Conservation (phyloP, 768 basidiomycete genomes). For the Sporobolomyces phaffii region DNA sequence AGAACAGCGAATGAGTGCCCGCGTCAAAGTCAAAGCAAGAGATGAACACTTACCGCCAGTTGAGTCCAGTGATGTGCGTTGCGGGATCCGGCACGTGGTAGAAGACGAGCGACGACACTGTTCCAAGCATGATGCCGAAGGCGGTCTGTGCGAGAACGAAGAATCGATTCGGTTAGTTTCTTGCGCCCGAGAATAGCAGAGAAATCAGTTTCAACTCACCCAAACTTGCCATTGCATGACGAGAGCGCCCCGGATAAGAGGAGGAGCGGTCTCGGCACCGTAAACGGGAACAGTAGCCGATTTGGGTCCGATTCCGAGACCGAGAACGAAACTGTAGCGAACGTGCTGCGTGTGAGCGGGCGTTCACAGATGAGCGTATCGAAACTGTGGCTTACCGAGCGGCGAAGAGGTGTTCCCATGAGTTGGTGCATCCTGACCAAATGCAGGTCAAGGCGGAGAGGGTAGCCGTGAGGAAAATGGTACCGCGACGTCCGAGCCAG, state of each 20-base stretch:
- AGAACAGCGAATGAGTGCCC: no score
- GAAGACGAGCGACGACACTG: constrained; percentile 22
- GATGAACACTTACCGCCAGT: constrained; percentile 21
- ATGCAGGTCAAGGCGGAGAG: constrained; percentile 25
- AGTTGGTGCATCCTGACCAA: constrained; percentile 52
- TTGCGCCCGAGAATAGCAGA: background rate
- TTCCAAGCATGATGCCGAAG: constrained; percentile 43
- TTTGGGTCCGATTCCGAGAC: constrained; percentile 30
- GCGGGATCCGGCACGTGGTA: constrained; percentile 22
- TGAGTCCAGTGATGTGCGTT: constrained; percentile 39
- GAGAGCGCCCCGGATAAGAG: constrained; percentile 45
- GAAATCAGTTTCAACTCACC: background rate
- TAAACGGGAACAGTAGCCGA: constrained; percentile 58
- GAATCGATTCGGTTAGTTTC: background rate
- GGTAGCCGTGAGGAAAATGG: constrained; percentile 33
- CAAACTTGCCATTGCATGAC: constrained; percentile 16
- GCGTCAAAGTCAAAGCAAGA: no score
- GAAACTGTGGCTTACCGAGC: constrained; percentile 30
- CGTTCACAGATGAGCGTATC: no score
- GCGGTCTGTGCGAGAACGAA: constrained; percentile 41
- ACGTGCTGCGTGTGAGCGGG: no score
- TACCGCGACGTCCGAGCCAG: constrained; percentile 54
- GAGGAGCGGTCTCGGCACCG: constrained; percentile 72
- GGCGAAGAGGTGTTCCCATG: constrained; percentile 56
- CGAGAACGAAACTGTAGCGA: constrained; percentile 28